Base-by-base conservation (phyloP, 2,329 filamentous ascomycete genomes). In the Epichloe amarillans region DNA sequence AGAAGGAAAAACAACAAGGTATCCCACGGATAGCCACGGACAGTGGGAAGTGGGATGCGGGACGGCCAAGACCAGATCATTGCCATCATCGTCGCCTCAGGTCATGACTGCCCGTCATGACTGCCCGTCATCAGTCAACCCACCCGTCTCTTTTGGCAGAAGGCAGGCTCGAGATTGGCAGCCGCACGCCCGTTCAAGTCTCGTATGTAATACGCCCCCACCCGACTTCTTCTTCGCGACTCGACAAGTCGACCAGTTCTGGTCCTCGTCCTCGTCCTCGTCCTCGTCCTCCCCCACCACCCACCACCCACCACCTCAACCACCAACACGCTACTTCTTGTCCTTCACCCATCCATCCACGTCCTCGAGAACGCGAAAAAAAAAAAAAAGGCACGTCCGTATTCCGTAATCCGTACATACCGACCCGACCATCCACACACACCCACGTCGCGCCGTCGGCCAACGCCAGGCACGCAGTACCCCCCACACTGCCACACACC, bases 401-500 rank as follows among this genome's bases (percentile, higher is more conserved):
- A 33, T 0, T 8, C 2, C 26, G 7, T 8, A 33, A 0, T 8
- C 2, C 26, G 7, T 8, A 33, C 7, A 11, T 35, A 15, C 30
- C 41, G 11, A n/a, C 38, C 33, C 43, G 44, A 35, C 30, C 43
- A 30, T 44, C 42, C 49, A 17, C 43, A 33, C 43, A 33, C 47
- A 43, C 33, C 51, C 47, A 50, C 47, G 36, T 50, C 47, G 47
- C n/a, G 47, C n/a, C 30, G 47, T 45, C 41, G 44, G 36, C 26
- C 45, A 47, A 44, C 36, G 46, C 48, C 48, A 49, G 52, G 51
- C 35, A 49, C 52, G 26, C 17, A 21, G 37, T 46, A 49, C 36
- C 52, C 52, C 52, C 50, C 52, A 50, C 51, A 47, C 49, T 30
- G 26, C 26, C 26, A 30, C 26, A 30, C 52, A 49, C 42, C 50